Percentiles rank a stretch among this genome's conserved stretches.
These are phyloP conservation scores for Daldinia loculata DNA, from an alignment of 495 filamentous ascomycete genomes.

Conservation along the genomic window DNA sequence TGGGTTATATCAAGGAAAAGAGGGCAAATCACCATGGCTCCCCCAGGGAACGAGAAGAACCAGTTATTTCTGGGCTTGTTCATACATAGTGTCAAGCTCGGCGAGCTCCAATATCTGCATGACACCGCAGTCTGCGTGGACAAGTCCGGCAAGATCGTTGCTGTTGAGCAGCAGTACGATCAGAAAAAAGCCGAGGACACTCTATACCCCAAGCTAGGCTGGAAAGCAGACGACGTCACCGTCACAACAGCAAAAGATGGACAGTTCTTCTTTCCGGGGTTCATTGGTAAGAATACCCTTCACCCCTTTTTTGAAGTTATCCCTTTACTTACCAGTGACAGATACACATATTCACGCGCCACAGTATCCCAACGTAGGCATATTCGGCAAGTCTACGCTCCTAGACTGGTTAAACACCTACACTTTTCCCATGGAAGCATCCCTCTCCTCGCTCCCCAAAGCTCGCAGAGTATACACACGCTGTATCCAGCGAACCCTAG, in stretches of 20 bases:
- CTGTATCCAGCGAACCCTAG: slow-evolving; percentile 78
- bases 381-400: slow-evolving; percentile 89
- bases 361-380: slow-evolving; percentile 90
- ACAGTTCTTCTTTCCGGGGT: slow-evolving; percentile 92
- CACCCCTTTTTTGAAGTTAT: background rate
- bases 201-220: slow-evolving; percentile 48
- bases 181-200: slow-evolving; percentile 35
- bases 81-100: slow-evolving; percentile 64
- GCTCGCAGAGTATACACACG: slow-evolving; percentile 72
- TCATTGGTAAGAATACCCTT: slow-evolving; percentile 70
- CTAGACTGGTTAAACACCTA: slow-evolving; percentile 92
- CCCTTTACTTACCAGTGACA: slow-evolving; percentile 44
- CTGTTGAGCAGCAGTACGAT: slow-evolving; percentile 53
- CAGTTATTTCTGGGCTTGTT: slow-evolving; percentile 63
- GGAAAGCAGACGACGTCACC: slow-evolving; percentile 50
- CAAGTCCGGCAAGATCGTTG: slow-evolving; percentile 69
- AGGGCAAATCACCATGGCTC: slow-evolving; percentile 17
- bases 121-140: slow-evolving; percentile 74
- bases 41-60: slow-evolving; percentile 32
- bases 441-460: slow-evolving; percentile 62
- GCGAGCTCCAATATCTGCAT: slow-evolving; percentile 64
- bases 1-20: background rate
- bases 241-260: slow-evolving; percentile 51
- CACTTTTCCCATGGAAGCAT: slow-evolving; percentile 92
- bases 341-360: slow-evolving; percentile 95